These are phyloP conservation scores for Pseudoturritis turrita DNA, from an alignment of 345 rosid genomes.

Conservation along the genomic window DNA sequence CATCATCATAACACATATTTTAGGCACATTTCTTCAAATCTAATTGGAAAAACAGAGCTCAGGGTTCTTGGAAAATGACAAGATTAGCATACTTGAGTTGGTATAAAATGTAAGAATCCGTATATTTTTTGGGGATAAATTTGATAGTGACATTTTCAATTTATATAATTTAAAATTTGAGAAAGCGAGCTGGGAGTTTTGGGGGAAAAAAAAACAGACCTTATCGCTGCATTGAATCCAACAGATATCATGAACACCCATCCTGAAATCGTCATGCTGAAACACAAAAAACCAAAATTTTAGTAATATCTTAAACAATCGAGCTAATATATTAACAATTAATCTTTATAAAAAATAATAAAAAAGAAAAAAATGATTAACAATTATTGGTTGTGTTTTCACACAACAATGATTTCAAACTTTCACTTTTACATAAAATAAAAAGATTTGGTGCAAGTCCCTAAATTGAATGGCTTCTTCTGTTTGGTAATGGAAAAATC, in stretches of 20 bases:
- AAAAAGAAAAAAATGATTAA: no score
- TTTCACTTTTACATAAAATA: background rate
- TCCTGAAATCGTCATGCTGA: conserved; percentile 62
- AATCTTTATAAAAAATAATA: no score
- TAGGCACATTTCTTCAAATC: background rate
- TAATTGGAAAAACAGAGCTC: background rate
- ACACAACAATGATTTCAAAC: background rate
- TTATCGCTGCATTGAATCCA: conserved; percentile 70
- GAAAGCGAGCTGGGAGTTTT: background rate
- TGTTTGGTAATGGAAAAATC: background rate
- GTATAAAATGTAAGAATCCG: background rate
- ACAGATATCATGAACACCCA: conserved; percentile 73
- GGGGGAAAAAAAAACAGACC: conserved; percentile 35
- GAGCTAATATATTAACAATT: background rate
- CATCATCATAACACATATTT: background rate
- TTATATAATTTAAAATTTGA: background rate
- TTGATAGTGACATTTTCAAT: background rate
- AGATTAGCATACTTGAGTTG: no score
- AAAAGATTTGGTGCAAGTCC: conserved; percentile 14
- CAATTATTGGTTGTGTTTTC: background rate
- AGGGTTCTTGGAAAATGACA: background rate
- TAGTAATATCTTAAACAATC: background rate
- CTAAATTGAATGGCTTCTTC: background rate
- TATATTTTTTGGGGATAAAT: background rate
- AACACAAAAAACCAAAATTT: background rate